A percentile compares a stretch with the other conserved stretches of the same genome.
Conservation (phyloP, 2,329 filamentous ascomycete genomes). For the Aspergillus sp. region DNA sequence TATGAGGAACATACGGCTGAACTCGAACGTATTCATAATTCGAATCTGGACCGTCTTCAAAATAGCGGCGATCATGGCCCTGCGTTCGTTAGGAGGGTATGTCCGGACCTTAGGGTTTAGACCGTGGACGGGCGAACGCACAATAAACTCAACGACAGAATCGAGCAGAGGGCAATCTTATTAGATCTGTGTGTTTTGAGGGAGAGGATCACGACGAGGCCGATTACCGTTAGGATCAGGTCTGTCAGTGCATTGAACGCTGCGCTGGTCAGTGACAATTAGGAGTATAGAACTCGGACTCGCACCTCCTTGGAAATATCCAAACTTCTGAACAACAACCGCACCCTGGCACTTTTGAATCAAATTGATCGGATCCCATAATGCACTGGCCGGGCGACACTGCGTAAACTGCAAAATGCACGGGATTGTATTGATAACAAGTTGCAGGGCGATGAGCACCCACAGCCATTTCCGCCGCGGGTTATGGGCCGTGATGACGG, state of each 20-base stretch:
- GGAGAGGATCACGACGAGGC: not conserved
- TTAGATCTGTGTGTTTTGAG: not conserved
- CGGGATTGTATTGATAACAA: not conserved
- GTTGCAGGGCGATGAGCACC: not conserved
- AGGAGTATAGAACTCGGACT: not conserved
- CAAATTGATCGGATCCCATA: not conserved
- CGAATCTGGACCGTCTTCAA: not conserved
- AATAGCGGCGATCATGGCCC: slow-evolving; percentile 6
- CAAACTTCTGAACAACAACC: not conserved
- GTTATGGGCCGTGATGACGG: not conserved
- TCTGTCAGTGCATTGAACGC: slow-evolving; percentile 6
- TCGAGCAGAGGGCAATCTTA: not conserved
- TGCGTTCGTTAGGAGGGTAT: not conserved
- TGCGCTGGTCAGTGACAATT: not conserved
- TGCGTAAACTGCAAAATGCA: slow-evolving; percentile 3
- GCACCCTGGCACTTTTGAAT: not conserved
- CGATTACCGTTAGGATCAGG: not conserved
- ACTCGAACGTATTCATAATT: not conserved
- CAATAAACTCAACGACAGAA: slow-evolving; percentile 3
- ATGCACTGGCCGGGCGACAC: not conserved
- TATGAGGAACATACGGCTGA: not conserved
- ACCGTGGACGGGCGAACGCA: not conserved
- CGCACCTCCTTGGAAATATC: slow-evolving; percentile 9
- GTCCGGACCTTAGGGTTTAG: not conserved
- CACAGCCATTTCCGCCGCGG: slow-evolving; percentile 3